These are phyloP conservation scores for Exophiala oligosperma DNA, from an alignment of 2,329 filamentous ascomycete genomes.

Conservation along the genomic window DNA sequence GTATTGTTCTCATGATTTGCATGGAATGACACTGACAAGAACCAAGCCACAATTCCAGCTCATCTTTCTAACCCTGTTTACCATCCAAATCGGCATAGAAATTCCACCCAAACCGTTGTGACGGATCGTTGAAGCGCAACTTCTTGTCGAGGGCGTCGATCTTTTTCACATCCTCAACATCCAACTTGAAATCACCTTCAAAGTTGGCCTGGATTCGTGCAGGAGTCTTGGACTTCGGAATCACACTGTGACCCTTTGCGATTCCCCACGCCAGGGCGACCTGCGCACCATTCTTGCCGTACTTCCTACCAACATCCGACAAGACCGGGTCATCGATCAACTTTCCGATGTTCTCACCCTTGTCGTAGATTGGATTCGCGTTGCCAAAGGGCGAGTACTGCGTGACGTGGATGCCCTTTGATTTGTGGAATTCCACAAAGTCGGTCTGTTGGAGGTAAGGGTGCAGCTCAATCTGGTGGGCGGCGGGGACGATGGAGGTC, in stretches of 20 bases:
- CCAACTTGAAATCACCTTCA: constrained; percentile 59
- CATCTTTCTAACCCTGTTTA: constrained; percentile 14
- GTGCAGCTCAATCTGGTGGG: constrained; percentile 55
- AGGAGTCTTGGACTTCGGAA: constrained; percentile 46
- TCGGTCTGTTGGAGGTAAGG: constrained; percentile 53
- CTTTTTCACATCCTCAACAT: constrained; percentile 57
- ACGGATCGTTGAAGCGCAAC: constrained; percentile 63
- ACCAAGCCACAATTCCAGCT: too few relatives aligned
- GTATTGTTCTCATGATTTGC: too few relatives aligned
- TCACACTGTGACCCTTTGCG: constrained; percentile 51
- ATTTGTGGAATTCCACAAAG: constrained; percentile 52
- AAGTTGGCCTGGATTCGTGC: constrained; percentile 45
- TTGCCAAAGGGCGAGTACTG: constrained; percentile 59
- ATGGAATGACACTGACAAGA: too few relatives aligned
- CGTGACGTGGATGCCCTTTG: constrained; percentile 54
- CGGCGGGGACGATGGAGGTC: constrained; percentile 46
- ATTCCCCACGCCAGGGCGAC: constrained; percentile 58
- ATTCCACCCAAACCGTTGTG: constrained; percentile 55
- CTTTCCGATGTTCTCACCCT: constrained; percentile 45
- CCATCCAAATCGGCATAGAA: constrained; percentile 63
- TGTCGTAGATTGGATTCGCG: constrained; percentile 51
- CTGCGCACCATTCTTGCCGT: constrained; percentile 53
- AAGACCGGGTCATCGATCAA: constrained; percentile 54
- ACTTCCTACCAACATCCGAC: constrained; percentile 53
- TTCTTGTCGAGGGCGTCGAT: constrained; percentile 60